phyloP scores from a whole-genome alignment of 2,329 filamentous ascomycete genomes.

The Exophiala xenobiotica region DNA sequence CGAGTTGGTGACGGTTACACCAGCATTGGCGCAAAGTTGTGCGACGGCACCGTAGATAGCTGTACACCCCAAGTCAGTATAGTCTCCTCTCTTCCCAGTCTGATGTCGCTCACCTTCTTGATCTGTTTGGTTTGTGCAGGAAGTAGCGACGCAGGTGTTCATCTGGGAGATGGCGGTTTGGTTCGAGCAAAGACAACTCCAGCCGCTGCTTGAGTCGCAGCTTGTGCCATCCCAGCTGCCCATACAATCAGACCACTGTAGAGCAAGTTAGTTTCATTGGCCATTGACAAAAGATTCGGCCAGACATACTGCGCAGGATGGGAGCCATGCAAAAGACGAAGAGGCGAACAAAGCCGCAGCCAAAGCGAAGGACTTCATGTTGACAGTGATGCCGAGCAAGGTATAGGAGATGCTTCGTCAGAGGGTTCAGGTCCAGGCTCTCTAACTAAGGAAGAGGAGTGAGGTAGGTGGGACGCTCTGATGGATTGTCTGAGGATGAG shows the following conservation, averaged over 20 bases:
- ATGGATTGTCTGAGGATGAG: constrained; percentile 9
- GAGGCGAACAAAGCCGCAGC: constrained; percentile 26
- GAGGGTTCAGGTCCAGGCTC: background rate
- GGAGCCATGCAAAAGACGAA: constrained; percentile 27
- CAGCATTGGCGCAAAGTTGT: constrained; percentile 31
- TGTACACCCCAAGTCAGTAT: constrained; percentile 13
- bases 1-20: constrained; percentile 27
- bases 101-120: constrained; percentile 26
- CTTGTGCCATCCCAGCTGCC: constrained; percentile 27
- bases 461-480: constrained; percentile 3
- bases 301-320: constrained; percentile 23
- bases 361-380: constrained; percentile 28
- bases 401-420: background rate
- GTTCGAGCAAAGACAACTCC: constrained; percentile 32
- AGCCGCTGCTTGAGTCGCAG: constrained; percentile 25
- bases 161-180: constrained; percentile 29
- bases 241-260: constrained; percentile 30
- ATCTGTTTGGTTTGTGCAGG: constrained; percentile 31
- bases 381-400: constrained; percentile 1
- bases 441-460: constrained; percentile 1
- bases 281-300: background rate
- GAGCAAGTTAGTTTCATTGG: constrained; percentile 5
- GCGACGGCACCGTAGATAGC: constrained; percentile 32
- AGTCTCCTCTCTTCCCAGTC: background rate
- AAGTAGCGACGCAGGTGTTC: constrained; percentile 31